Conservation (phyloP, 148 eudicot genomes). For the Salicornia ramosissima region DNA sequence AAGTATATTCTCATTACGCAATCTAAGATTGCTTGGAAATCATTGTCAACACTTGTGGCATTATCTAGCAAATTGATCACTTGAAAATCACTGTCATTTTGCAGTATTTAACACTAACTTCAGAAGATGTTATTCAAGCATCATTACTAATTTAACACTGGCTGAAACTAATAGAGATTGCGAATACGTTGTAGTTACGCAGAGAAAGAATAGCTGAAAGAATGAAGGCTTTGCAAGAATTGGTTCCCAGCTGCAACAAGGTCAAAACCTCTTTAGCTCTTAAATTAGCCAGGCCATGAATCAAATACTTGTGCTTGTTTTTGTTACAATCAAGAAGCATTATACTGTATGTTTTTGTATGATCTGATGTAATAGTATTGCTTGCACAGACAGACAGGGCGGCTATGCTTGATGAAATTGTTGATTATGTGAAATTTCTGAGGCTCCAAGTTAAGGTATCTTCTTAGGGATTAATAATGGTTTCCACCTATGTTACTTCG, state of each 20-base stretch:
- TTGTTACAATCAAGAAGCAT: not conserved
- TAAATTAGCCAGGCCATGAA: not conserved
- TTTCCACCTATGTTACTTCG: too few relatives aligned
- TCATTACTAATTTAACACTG: not conserved
- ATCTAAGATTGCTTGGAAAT: not conserved
- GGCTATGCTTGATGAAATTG: constrained; percentile 54
- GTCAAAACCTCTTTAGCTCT: constrained; percentile 15
- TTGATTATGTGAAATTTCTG: constrained; percentile 52
- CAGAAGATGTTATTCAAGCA: not conserved
- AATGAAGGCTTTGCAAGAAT: constrained; percentile 49
- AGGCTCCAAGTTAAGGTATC: constrained; percentile 54
- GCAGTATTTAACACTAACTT: not conserved
- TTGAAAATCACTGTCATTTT: not conserved
- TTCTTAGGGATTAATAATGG: constrained; percentile 15
- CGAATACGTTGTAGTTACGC: constrained; percentile 28
- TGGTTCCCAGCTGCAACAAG: constrained; percentile 52
- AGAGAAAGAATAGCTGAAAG: constrained; percentile 57
- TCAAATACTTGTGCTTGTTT: not conserved
- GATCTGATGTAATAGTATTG: constrained; percentile 11
- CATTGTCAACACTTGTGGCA: too few relatives aligned
- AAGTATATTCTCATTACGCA: not conserved
- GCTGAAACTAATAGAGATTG: constrained; percentile 1
- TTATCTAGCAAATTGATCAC: not conserved
- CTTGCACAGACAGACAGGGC: constrained; percentile 48
- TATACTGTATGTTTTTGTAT: too few relatives aligned